A percentile compares a stretch with the other conserved stretches of the same genome.
phyloP scores from a whole-genome alignment of 2,329 filamentous ascomycete genomes.

The Fusarium succisae region DNA sequence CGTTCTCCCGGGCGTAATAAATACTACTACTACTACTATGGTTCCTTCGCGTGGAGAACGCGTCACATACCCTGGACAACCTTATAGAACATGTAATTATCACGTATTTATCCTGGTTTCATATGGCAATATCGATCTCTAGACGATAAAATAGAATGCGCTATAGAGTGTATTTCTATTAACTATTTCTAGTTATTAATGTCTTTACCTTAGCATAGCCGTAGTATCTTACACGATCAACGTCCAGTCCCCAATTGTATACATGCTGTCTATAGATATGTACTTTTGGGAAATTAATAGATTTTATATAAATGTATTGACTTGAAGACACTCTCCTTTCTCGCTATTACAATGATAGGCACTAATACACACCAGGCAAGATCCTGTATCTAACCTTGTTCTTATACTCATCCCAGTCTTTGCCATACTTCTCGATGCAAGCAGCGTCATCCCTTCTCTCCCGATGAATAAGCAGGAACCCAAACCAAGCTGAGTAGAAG shows the following conservation, averaged over 20 bases:
- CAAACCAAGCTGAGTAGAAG: constrained; percentile 92
- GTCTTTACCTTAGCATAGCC: too few relatives aligned
- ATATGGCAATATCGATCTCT: accelerated
- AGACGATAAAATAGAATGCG: too few relatives aligned
- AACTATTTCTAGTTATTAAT: too few relatives aligned
- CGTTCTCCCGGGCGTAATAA: too few relatives aligned
- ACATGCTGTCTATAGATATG: accelerated
- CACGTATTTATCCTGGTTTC: too few relatives aligned
- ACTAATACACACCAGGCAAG: constrained; percentile 70
- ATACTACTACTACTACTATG: too few relatives aligned
- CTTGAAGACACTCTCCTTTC: too few relatives aligned
- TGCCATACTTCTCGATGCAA: constrained; percentile 86
- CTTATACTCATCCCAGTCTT: constrained; percentile 88
- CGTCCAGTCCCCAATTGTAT: too few relatives aligned
- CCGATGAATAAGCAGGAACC: constrained; percentile 81
- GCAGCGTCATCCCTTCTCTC: constrained; percentile 87
- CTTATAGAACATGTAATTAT: background rate
- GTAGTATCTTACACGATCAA: accelerated
- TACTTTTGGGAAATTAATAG: accelerated
- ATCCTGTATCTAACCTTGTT: constrained; percentile 80
- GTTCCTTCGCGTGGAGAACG: background rate
- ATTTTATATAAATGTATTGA: accelerated
- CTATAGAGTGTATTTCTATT: accelerated
- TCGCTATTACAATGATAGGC: accelerated
- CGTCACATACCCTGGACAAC: background rate